These are phyloP conservation scores for Cryptococcus jaspeensis DNA, from an alignment of 1,284 basidiomycete species.

Conservation along the genomic window DNA sequence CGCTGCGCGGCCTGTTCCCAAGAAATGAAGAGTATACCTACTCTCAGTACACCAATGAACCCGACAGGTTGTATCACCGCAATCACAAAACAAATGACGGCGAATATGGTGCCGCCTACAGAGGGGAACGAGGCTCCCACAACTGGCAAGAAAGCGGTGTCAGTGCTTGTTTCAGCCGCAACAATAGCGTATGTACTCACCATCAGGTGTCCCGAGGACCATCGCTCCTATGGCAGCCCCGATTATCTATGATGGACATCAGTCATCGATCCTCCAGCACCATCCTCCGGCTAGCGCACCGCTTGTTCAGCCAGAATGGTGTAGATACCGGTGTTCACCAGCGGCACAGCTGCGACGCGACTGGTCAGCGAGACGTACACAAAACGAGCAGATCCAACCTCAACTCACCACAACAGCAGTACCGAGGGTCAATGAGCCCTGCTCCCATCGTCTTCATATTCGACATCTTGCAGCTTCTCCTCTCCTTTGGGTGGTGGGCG, in stretches of 20 bases:
- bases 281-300: constrained; percentile 29
- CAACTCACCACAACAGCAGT: constrained; percentile 48
- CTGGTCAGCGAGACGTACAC: not conserved
- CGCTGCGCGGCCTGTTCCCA: not conserved
- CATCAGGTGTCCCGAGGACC: constrained; percentile 67
- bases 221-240: constrained; percentile 72
- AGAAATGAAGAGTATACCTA: constrained; percentile 45
- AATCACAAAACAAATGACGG: constrained; percentile 68
- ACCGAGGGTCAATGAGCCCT: constrained; percentile 44
- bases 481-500: not conserved
- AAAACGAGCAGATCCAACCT: not conserved
- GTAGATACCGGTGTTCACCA: constrained; percentile 84
- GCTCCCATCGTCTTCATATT: constrained; percentile 20
- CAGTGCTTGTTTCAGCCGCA: too few species aligned
- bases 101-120: constrained; percentile 71
- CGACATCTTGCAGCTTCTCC: constrained; percentile 2
- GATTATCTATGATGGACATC: constrained; percentile 49
- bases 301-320: constrained; percentile 73
- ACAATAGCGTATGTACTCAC: constrained; percentile 20
- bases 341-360: constrained; percentile 63
- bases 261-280: not conserved
- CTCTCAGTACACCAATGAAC: constrained; percentile 74
- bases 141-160: constrained; percentile 56
- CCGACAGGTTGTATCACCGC: constrained; percentile 73
- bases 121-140: constrained; percentile 77